Base-by-base conservation (phyloP, 352 stramenopile species). In the Phytophthora sansomeana region DNA sequence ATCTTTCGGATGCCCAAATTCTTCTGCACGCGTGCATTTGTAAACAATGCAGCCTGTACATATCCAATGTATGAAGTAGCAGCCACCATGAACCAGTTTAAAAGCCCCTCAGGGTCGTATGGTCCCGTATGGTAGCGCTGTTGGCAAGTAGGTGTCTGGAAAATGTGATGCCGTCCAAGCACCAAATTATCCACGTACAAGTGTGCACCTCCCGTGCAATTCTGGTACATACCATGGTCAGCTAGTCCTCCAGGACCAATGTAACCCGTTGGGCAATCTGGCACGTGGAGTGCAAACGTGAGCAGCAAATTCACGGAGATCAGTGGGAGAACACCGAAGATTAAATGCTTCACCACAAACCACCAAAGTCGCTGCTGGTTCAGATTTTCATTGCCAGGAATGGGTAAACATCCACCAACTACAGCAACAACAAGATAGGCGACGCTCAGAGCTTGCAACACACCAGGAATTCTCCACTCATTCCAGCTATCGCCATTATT, bases 151-250 rank as follows among this genome's bases (percentile, higher is more conserved):
- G 86, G 80, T 0, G 67, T 78, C 69, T 85, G 73, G 47, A 84
- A 92, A 47, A 97, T 72, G 39, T 96, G 83, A 3, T 57, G 28
- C 14, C 65, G 36, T 2, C 79, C 82, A 52, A 96, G 93, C 17
- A 97, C 51, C 1, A 79, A 21, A 17, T 51, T 53, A 57, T 96
- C 89, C 4, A 95, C 67, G 66, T 82, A 85, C 9, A 90, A 64
- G 71, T 97, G 89, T 2, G 83, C 87, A 5, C 87, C 87, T 16
- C 89, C 89, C 2, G 86, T 94, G 74, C 89, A 97, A 66, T 91
- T 80, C 1, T 46, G 59, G 52, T 87, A 73, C 2, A 41, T 26
- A 11, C 76, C 77, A 19, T 43, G 54, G 28, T 93, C 81, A 21
- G 69, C 73, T 42, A 65, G 28, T 10, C 87, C 86, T 21, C 87